These are phyloP conservation scores for Tricholomella constricta DNA, from an alignment of 768 basidiomycete species.

Conservation along the genomic window DNA sequence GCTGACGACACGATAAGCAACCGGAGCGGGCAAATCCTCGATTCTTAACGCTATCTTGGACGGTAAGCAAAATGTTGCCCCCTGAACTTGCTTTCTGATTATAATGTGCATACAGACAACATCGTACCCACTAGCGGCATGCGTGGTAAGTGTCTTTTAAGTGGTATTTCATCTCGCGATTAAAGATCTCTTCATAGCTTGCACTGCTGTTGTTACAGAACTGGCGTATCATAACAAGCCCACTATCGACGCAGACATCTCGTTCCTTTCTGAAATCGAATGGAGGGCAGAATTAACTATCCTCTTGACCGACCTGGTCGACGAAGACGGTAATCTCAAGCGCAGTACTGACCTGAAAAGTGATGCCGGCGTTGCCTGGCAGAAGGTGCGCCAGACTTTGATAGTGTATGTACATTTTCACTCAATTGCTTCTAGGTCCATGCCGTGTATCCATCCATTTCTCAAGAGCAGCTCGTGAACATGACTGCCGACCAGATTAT, in stretches of 20 bases:
- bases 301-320: constrained; percentile 59
- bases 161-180: not conserved
- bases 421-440: constrained; percentile 45
- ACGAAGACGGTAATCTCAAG: constrained; percentile 58
- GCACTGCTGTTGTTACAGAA: constrained; percentile 68
- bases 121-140: constrained; percentile 69
- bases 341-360: constrained; percentile 55
- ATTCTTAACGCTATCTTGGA: constrained; percentile 63
- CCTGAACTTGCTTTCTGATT: not conserved
- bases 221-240: constrained; percentile 55
- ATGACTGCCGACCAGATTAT: constrained; percentile 57
- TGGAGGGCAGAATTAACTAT: constrained; percentile 59
- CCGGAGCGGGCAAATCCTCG: constrained; percentile 64
- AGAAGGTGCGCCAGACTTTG: constrained; percentile 41
- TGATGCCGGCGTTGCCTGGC: constrained; percentile 64
- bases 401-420: not conserved
- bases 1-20: constrained; percentile 37
- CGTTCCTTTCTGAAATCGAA: constrained; percentile 55
- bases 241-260: constrained; percentile 60
- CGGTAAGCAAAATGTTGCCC: constrained; percentile 31
- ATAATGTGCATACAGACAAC: constrained; percentile 37
- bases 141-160: constrained; percentile 43
- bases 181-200: constrained; percentile 39
- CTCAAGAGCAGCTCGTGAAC: constrained; percentile 46
- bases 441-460: constrained; percentile 58